These are phyloP conservation scores for Novymonas esmeraldas DNA, from an alignment of 208 protist species.

Conservation along the genomic window DNA sequence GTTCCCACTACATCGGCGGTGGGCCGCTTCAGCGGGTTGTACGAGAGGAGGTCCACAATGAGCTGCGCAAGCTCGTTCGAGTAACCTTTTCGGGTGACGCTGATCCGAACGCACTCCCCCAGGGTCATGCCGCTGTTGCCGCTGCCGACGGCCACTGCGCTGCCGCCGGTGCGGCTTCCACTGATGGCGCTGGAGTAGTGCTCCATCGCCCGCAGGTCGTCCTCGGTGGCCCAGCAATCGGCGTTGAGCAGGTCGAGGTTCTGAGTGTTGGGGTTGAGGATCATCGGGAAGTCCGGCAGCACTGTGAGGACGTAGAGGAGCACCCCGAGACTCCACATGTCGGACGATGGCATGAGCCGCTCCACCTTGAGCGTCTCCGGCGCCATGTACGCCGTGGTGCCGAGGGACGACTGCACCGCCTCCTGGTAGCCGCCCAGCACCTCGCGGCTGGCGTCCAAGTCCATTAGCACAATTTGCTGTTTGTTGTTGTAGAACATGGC, in stretches of 20 bases:
- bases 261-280: constrained; percentile 52
- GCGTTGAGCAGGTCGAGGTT: constrained; percentile 65
- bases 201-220: constrained; percentile 45
- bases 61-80: constrained; percentile 49
- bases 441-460: constrained; percentile 71
- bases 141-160: background rate
- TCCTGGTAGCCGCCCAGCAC: constrained; percentile 30
- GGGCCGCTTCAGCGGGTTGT: constrained; percentile 62
- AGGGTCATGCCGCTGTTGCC: constrained; percentile 32
- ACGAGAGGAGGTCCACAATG: constrained; percentile 55
- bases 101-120: constrained; percentile 43
- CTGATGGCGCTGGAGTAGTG: constrained; percentile 32
- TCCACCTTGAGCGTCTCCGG: constrained; percentile 68
- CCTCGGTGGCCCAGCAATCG: constrained; percentile 50
- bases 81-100: constrained; percentile 52
- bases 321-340: constrained; percentile 84
- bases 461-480: constrained; percentile 75
- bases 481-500: constrained; percentile 63
- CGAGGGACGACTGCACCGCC: constrained; percentile 37
- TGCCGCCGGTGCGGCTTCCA: constrained; percentile 6
- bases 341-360: constrained; percentile 69
- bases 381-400: constrained; percentile 77
- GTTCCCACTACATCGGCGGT: constrained; percentile 32
- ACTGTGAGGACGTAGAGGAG: constrained; percentile 76
- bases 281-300: constrained; percentile 81